Base-by-base conservation (phyloP, 495 filamentous ascomycete genomes). In the Talaromyces thailandensis region DNA sequence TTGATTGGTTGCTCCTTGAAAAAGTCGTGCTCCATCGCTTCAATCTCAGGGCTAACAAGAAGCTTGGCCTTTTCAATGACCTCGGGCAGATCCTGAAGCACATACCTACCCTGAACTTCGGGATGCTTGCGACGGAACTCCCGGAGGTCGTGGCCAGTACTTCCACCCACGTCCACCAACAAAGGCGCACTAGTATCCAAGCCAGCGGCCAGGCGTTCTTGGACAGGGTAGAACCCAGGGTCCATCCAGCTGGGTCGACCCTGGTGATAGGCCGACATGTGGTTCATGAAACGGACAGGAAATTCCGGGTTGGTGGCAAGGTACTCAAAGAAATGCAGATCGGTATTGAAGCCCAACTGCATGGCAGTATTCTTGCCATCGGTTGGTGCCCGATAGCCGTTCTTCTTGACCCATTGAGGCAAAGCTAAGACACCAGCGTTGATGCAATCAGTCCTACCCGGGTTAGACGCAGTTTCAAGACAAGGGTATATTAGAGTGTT, bases 161-260 rank as follows among this genome's bases (percentile, higher is more conserved):
- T 73, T 12, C 81, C 84, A 29, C 75, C 83, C 0, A 85, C 71
- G 67, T 87, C 84, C 14, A 86, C 81, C 1, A 86, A 63, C 1
- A 86, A 65, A 14, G 76, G 70, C 0, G 69, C 67, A 35, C 64
- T 61, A 24, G 18, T 12, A 43, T 66, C 60, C 48, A 60, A 65
- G 62, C 61, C 70, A 3, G 37, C 37, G n/a, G 65, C 48, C n/a
- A 72, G 31, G 14, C 66, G 70, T 26, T 79, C 74, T 35, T 68
- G 56, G 0, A 83, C 71, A 8, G 81, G 78, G 64, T 81, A 84
- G 62, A 80, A 79, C 0, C 71, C 73, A 0, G 64, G 61, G 62
- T 84, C 79, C 26, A 74, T 68, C 82, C 81, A 85, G 1, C 68
- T 68, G 6, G 78, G 70, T 9, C 73, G 71, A 0, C 79, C 81